phyloP scores from a whole-genome alignment of 257 asterid species.

The Fraxinus quadrangulata region DNA sequence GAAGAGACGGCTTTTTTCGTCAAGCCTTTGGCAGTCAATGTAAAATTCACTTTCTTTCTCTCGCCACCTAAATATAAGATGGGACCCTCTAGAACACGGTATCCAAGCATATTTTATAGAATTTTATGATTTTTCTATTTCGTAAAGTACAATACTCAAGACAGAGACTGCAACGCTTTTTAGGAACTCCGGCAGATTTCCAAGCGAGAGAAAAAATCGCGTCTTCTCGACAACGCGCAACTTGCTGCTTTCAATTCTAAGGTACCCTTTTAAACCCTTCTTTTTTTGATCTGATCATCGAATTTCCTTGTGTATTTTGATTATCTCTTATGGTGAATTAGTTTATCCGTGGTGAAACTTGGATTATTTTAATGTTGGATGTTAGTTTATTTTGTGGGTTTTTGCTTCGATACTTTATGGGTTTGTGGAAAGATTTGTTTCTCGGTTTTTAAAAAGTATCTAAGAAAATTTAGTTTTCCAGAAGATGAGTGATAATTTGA shows the following conservation, averaged over 20 bases:
- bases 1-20: no score
- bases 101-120: not conserved
- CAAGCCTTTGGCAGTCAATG: no score
- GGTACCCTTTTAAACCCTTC: not conserved
- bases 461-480: not conserved
- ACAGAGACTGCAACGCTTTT: not conserved
- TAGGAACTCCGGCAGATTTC: not conserved
- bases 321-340: not conserved
- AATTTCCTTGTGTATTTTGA: not conserved
- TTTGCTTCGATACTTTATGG: not conserved
- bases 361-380: not conserved
- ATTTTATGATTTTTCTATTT: not conserved
- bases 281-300: not conserved
- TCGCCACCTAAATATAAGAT: no score
- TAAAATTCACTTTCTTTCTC: no score
- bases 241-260: not conserved
- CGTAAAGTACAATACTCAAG: not conserved
- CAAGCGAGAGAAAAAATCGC: not conserved
- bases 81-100: no score
- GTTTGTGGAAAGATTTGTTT: not conserved
- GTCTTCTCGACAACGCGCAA: not conserved
- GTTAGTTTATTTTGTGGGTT: not conserved
- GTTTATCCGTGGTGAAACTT: not conserved
- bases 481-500: conserved; percentile 94
- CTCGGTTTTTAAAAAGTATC: conserved; percentile 9